Base-by-base conservation (phyloP, 2,329 filamentous ascomycete genomes). In the Penicillium sp. region DNA sequence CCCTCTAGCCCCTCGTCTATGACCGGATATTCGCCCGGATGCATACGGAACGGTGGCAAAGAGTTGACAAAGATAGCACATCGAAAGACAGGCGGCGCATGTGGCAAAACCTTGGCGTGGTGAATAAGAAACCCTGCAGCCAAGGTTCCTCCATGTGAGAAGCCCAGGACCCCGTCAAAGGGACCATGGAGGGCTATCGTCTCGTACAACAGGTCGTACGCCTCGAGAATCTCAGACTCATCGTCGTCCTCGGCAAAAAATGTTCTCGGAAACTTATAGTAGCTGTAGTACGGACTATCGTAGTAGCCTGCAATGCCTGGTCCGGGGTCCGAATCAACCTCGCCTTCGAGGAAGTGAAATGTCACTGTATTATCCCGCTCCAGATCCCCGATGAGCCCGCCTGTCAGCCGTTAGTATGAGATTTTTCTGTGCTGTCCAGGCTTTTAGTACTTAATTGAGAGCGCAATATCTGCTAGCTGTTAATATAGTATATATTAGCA, bases 11-110 rank as follows among this genome's bases (percentile, higher is more conserved):
- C 62, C 6, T 55, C 28, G 6, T 66, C 56, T 7, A 65, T 40
- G 2, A 62, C 53, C 1, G 58, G 58, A 4, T 49, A 29, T 10
- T 54, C 37, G 1, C 60, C 57, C 23, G 59, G 55, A 33, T 60
- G 47, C 62, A 63, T 65, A 13, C 64, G 56, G 28, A 68, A 66
- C 2, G 63, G 65, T n/a, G 64, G 60, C 6, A 64, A 45, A 3
- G 63, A 59, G 50, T 62, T 63, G 46, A 70, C 57, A 42, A 70
- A 67, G 27, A 69, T 61, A 12, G 67, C 67, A 38, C 66, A 67
- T 29, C 62, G 61, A 49, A 70, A 65, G 2, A 59, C 52, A 2
- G 58, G 55, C 15, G 55, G 45, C 13, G 56, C 52, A 4, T 54
- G 41, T 20, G 61, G 60, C 20, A 52, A 53, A 10, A 55, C 51